These are phyloP conservation scores for Chalaropsis ovoidea DNA, from an alignment of 2,329 filamentous ascomycete genomes.

Conservation along the genomic window DNA sequence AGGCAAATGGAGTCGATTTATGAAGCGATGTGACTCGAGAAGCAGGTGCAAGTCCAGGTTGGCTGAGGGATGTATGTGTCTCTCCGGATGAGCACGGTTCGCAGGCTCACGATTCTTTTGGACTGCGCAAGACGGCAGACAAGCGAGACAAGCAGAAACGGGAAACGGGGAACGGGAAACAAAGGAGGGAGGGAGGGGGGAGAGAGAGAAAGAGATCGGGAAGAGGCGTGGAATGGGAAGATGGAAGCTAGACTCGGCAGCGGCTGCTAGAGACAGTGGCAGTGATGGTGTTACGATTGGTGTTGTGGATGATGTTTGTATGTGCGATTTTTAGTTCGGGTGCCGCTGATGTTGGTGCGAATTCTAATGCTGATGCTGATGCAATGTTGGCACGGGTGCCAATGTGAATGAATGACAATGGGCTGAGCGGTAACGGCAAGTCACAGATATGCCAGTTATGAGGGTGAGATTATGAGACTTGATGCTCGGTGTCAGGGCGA, in stretches of 20 bases:
- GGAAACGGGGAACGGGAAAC: neutral
- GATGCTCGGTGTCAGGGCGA: neutral
- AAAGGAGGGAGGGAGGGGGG: neutral
- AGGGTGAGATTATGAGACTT: constrained; percentile 6
- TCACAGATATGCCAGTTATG: neutral
- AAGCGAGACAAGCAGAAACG: neutral
- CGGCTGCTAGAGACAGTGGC: neutral
- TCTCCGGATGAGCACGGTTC: too few relatives aligned
- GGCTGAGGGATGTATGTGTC: too few relatives aligned
- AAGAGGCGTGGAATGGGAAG: too few relatives aligned
- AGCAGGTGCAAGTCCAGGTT: neutral
- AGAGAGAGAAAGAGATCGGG: neutral
- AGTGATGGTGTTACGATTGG: neutral
- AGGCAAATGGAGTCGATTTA: neutral
- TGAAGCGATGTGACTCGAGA: neutral
- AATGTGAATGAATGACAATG: constrained; percentile 1
- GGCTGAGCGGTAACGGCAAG: constrained; percentile 7
- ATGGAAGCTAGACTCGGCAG: neutral
- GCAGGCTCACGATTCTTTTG: too few relatives aligned
- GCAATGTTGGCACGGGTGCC: constrained; percentile 2
- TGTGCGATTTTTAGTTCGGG: neutral
- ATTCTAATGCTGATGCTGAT: constrained; percentile 10
- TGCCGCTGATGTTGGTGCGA: neutral
- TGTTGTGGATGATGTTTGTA: neutral
- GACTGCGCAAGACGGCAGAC: too few relatives aligned